Percentiles rank a stretch among this genome's conserved stretches.
Conservation (phyloP, 1,139 yeast genomes). For the Martiniozyma asiatica region DNA sequence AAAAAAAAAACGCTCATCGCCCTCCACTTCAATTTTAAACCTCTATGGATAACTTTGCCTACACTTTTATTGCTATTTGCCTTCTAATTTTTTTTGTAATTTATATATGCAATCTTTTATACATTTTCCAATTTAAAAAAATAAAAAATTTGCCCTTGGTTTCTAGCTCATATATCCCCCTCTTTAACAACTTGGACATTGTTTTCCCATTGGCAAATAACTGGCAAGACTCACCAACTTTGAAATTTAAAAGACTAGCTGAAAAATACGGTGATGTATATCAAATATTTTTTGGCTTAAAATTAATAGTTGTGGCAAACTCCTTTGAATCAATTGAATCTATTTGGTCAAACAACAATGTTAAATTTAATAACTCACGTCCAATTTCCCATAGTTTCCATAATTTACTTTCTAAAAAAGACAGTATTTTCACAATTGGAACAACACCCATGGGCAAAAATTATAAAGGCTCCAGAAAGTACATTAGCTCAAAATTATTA, state of each 20-base stretch:
- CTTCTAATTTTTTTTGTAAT: not conserved
- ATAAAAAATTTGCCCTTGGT: constrained; percentile 15
- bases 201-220: constrained; percentile 15
- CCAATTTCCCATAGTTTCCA: constrained; percentile 63
- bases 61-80: not conserved
- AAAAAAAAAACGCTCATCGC: no score
- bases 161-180: constrained; percentile 14
- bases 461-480: constrained; percentile 41
- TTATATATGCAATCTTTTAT: constrained; percentile 1
- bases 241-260: constrained; percentile 38
- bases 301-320: constrained; percentile 52
- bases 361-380: constrained; percentile 50
- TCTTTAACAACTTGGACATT: constrained; percentile 16
- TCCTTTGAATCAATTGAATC: constrained; percentile 39
- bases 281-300: constrained; percentile 51
- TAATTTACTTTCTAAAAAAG: constrained; percentile 44
- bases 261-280: constrained; percentile 35
- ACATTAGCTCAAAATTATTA: constrained; percentile 35
- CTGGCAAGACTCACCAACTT: constrained; percentile 30
- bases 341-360: constrained; percentile 40
- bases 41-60: not conserved
- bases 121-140: constrained; percentile 9
- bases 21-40: no score
- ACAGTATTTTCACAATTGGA: constrained; percentile 57
- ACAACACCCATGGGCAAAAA: constrained; percentile 59